phyloP scores from a whole-genome alignment of 208 protist genomes.

The Trypanosoma lewisi region DNA sequence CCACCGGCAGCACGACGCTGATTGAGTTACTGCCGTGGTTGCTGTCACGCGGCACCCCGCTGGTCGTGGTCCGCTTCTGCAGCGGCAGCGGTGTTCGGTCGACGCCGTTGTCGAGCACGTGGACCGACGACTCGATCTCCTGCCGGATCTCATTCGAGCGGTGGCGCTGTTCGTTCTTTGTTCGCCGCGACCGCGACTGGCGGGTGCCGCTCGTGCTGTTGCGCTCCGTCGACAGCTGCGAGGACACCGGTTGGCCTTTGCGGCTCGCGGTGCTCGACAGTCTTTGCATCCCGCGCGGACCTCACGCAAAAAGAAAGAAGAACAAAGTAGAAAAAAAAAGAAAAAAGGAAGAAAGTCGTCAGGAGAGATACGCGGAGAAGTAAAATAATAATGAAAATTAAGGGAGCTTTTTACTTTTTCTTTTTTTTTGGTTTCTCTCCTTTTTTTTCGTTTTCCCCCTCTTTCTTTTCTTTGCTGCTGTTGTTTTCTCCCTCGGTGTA shows the following conservation, averaged over 20 bases:
- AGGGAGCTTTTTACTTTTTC: neutral
- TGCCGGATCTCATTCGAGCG: slow-evolving; percentile 42
- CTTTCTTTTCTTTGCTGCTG: neutral
- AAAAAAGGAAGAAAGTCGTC: neutral
- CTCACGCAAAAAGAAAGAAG: no score
- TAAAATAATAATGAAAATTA: neutral
- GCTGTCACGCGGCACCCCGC: slow-evolving; percentile 22
- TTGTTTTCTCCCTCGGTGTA: neutral
- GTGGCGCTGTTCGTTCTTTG: slow-evolving; percentile 33
- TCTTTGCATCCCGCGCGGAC: neutral
- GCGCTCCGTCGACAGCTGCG: neutral
- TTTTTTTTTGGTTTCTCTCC: neutral
- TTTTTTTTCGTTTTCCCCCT: slow-evolving; percentile 1
- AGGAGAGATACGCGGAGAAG: neutral
- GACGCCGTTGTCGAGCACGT: slow-evolving; percentile 82
- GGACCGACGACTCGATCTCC: slow-evolving; percentile 59
- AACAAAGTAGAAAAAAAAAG: no score
- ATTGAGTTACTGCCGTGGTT: slow-evolving; percentile 13
- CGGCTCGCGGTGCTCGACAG: neutral
- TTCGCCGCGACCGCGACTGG: slow-evolving; percentile 25
- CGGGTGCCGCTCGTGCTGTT: neutral
- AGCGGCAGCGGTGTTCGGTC: slow-evolving; percentile 86
- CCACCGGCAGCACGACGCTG: neutral
- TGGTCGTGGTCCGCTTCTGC: slow-evolving; percentile 32
- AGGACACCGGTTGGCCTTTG: neutral